phyloP scores from a whole-genome alignment of 306 rosid genomes.

The Rosa persica region DNA sequence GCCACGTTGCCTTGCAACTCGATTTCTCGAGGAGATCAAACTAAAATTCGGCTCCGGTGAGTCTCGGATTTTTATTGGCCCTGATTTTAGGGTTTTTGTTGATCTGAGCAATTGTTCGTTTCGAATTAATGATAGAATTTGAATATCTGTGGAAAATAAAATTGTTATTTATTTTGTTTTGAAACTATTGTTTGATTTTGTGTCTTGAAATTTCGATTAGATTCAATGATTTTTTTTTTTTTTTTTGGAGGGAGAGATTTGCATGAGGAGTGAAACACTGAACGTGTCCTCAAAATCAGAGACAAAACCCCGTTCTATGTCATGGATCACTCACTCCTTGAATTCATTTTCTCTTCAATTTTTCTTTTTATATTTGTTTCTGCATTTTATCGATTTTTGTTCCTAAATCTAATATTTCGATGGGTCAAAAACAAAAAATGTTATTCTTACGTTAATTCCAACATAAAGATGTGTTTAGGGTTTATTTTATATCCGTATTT shows the following conservation, averaged over 20 bases:
- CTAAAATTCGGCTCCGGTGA: background rate
- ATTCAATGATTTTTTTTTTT: slow-evolving; percentile 31
- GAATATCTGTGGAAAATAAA: too few relatives aligned
- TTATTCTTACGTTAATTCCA: slow-evolving; percentile 26
- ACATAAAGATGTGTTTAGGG: slow-evolving; percentile 30
- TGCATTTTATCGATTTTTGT: slow-evolving; percentile 41
- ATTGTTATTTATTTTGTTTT: slow-evolving; percentile 2
- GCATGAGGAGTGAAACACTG: slow-evolving; percentile 41
- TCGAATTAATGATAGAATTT: background rate
- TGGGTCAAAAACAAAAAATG: slow-evolving; percentile 37
- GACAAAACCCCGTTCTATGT: slow-evolving; percentile 48
- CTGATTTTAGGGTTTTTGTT: slow-evolving; percentile 10
- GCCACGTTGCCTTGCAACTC: slow-evolving; percentile 8
- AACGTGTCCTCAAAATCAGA: slow-evolving; percentile 47
- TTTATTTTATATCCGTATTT: background rate
- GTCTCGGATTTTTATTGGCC: background rate
- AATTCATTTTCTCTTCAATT: slow-evolving; percentile 40
- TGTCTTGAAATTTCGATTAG: slow-evolving; percentile 5
- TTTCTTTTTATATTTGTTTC: background rate
- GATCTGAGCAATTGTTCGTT: background rate
- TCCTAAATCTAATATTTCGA: slow-evolving; percentile 19
- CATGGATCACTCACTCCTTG: slow-evolving; percentile 25
- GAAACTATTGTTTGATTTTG: background rate
- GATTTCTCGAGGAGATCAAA: slow-evolving; percentile 11
- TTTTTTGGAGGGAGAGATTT: slow-evolving; percentile 26